These are phyloP conservation scores for Aureobasidium melanogenum DNA, from an alignment of 2,329 filamentous ascomycete genomes.

Conservation along the genomic window DNA sequence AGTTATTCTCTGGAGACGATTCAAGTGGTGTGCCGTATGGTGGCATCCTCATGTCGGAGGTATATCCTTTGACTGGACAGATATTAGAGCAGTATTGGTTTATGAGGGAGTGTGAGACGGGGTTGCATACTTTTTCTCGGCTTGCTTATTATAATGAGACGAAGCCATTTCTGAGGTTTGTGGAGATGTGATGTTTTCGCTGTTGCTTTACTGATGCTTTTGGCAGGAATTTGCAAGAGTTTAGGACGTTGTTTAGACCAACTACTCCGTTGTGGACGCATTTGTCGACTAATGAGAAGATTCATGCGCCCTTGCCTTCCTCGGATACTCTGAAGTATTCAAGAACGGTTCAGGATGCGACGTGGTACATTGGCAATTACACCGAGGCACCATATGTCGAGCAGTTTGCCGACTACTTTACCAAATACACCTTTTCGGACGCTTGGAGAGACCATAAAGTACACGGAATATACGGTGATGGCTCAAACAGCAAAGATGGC, in stretches of 20 bases:
- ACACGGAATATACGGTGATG: constrained; percentile 48
- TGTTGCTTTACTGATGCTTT: not conserved
- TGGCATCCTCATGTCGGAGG: constrained; percentile 52
- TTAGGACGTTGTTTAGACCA: constrained; percentile 53
- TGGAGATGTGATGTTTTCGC: not conserved
- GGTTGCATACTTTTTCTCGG: constrained; percentile 53
- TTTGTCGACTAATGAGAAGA: constrained; percentile 47
- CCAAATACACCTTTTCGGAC: constrained; percentile 56
- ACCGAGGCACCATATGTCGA: constrained; percentile 45
- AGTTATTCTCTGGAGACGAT: constrained; percentile 45
- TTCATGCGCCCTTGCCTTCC: constrained; percentile 46
- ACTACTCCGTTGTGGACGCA: constrained; percentile 54
- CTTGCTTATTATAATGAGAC: constrained; percentile 51
- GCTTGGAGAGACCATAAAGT: constrained; percentile 50
- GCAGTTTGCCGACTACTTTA: constrained; percentile 53
- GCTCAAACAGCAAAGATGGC: constrained; percentile 41
- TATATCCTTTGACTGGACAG: constrained; percentile 49
- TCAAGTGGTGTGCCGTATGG: constrained; percentile 44
- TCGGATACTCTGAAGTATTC: constrained; percentile 28
- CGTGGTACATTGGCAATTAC: constrained; percentile 51
- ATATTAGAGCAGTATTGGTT: constrained; percentile 58
- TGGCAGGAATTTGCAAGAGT: constrained; percentile 40
- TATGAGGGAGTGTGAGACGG: constrained; percentile 52
- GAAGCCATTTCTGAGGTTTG: constrained; percentile 46
- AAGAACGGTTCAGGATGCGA: constrained; percentile 52